Base-by-base conservation (phyloP, 495 filamentous ascomycete genomes). In the Podospora fimiseda region DNA sequence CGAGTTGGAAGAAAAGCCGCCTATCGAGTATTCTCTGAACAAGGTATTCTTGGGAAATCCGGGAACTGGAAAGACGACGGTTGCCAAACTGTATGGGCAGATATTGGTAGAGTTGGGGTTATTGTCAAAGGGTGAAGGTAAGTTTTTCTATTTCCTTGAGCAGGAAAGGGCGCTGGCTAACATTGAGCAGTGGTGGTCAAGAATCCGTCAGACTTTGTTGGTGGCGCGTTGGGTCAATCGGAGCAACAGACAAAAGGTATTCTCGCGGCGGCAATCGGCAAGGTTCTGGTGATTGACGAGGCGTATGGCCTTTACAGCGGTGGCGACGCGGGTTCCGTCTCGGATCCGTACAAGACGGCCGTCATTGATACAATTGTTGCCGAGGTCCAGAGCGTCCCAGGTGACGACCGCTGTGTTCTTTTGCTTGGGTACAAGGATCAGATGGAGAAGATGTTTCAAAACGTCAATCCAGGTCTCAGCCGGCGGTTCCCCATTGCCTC, bases 331-430 rank as follows among this genome's bases (percentile, higher is more conserved):
- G 56, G 60, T 9, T 33, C 53, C 1, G n/a, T 51, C 22, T 52
- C 57, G 1, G 83, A 90, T 57, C 59, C 65, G 0, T 90, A 73
- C 71, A 84, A 79, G 57, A 81, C 75, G 1, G 84, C 82, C 7
- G 81, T 88, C 8, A 69, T 87, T 4, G 84, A 89, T 50, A 92
- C 89, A 3, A 83, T 93, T n/a, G 88, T 92, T 2, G 85, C 87
- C 0, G 86, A 93, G 52, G 81, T 94, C 0, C 89, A 92, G 48
- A 87, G 81, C 56, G 77, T 79, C 0, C 84, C 87, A 0, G 85
- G 86, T 0, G 88, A 90, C 30, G 87, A 93, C 63, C 77, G 84
- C 15, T 92, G 88, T 50, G 84, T 93, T 0, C 68, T 94, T 0
- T 71, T 92, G 0, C 71, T 92, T 1, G 89, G 88, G 0, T 92